These are phyloP conservation scores for Magnolia officinalis DNA, from an alignment of 164 flowering plant species.

Conservation along the genomic window DNA sequence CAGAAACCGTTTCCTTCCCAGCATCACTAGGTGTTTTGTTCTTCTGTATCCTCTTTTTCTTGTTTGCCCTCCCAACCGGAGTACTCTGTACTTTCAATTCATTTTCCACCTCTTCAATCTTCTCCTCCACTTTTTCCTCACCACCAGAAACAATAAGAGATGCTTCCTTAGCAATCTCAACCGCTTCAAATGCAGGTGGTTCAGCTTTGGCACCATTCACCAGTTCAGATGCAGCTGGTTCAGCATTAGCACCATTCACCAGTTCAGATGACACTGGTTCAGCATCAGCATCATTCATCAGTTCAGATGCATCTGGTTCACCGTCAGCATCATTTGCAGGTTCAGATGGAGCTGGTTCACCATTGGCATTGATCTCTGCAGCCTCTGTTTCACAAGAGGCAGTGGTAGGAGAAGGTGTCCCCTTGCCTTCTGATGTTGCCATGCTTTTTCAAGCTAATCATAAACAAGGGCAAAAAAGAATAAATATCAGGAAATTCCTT, in stretches of 20 bases:
- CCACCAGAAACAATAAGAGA: not conserved
- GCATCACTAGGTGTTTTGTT: not conserved
- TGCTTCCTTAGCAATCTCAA: not conserved
- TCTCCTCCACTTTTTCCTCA: not conserved
- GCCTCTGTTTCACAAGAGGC: not conserved
- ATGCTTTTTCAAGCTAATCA: not conserved
- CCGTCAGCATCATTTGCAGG: not conserved
- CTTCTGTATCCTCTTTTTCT: not conserved
- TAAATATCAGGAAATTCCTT: not conserved
- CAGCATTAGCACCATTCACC: not conserved
- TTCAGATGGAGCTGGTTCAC: not conserved
- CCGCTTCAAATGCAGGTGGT: slow-evolving; percentile 11
- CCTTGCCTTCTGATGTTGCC: not conserved
- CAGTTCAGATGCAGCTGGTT: not conserved
- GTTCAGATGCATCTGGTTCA: not conserved
- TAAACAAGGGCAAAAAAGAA: not conserved
- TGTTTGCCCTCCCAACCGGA: not conserved
- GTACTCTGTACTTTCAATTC: not conserved
- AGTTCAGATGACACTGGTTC: not conserved
- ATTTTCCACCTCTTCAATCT: slow-evolving; percentile 10
- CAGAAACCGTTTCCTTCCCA: not conserved
- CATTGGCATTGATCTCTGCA: not conserved
- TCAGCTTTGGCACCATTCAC: not conserved
- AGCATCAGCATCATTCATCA: not conserved
- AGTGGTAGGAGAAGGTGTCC: not conserved